phyloP scores from a whole-genome alignment of 1,284 basidiomycete genomes.

The Ustilago curta region DNA sequence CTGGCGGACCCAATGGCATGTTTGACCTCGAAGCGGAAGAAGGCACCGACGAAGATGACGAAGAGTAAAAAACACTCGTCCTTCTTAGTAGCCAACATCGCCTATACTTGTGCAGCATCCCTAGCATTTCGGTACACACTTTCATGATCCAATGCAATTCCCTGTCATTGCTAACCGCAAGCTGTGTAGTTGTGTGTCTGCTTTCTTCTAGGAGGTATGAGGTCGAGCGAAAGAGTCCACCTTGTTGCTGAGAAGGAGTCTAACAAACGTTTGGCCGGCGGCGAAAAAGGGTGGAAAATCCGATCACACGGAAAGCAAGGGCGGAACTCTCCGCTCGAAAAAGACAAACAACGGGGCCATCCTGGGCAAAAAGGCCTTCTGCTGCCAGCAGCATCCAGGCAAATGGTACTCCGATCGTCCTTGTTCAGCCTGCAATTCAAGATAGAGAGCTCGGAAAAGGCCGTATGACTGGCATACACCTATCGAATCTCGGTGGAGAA shows the following conservation, averaged over 20 bases:
- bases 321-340: constrained; percentile 9
- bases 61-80: constrained; percentile 21
- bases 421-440: not conserved
- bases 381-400: not conserved
- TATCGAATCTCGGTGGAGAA: not conserved
- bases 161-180: not conserved
- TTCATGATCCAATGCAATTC: not conserved
- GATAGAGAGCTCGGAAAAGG: not conserved
- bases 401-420: not conserved
- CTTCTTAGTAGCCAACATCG: not conserved
- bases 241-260: not conserved
- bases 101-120: not conserved
- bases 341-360: constrained; percentile 2
- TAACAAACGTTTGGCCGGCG: not conserved
- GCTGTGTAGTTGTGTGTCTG: not conserved
- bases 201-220: too few relatives aligned
- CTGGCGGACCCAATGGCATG: constrained; percentile 45
- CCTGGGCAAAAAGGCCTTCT: not conserved
- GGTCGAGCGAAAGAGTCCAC: not conserved
- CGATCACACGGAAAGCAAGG: constrained; percentile 4
- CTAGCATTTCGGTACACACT: not conserved
- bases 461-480: not conserved
- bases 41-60: constrained; percentile 48
- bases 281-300: not conserved
- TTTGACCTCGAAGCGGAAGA: constrained; percentile 55